These are phyloP conservation scores for Saprolegnia parasitica DNA, from an alignment of 352 stramenopile genomes.

Conservation along the genomic window DNA sequence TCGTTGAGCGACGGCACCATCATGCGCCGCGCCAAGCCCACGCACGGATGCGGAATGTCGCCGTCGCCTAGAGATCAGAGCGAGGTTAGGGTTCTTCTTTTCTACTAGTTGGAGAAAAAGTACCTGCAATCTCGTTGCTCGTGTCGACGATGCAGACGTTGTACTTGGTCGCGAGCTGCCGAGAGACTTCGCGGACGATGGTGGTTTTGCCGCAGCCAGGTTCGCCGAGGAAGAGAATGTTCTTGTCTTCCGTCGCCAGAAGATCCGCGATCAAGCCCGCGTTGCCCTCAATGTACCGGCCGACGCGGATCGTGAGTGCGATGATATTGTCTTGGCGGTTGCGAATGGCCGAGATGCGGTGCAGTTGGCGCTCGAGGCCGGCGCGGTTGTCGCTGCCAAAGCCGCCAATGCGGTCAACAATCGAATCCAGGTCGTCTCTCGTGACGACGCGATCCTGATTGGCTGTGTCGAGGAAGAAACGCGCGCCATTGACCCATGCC, in stretches of 20 bases:
- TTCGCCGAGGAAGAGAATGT: constrained; percentile 62
- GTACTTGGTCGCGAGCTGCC: constrained; percentile 51
- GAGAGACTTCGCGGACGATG: constrained; percentile 75
- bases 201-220: constrained; percentile 78
- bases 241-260: constrained; percentile 40
- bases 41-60: constrained; percentile 63
- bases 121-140: constrained; percentile 86
- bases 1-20: constrained; percentile 32
- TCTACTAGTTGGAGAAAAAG: neutral
- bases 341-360: constrained; percentile 73
- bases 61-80: constrained; percentile 37
- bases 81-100: neutral
- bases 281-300: constrained; percentile 52
- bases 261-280: constrained; percentile 64
- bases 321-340: constrained; percentile 52
- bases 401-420: constrained; percentile 42
- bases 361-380: constrained; percentile 61
- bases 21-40: constrained; percentile 30
- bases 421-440: constrained; percentile 47
- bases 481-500: constrained; percentile 35
- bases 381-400: constrained; percentile 79
- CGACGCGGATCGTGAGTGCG: constrained; percentile 69
- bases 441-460: constrained; percentile 34
- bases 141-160: constrained; percentile 88
- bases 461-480: constrained; percentile 28